These are phyloP conservation scores for Flagelloscypha sp. DNA, from an alignment of 768 basidiomycete species.

Conservation along the genomic window DNA sequence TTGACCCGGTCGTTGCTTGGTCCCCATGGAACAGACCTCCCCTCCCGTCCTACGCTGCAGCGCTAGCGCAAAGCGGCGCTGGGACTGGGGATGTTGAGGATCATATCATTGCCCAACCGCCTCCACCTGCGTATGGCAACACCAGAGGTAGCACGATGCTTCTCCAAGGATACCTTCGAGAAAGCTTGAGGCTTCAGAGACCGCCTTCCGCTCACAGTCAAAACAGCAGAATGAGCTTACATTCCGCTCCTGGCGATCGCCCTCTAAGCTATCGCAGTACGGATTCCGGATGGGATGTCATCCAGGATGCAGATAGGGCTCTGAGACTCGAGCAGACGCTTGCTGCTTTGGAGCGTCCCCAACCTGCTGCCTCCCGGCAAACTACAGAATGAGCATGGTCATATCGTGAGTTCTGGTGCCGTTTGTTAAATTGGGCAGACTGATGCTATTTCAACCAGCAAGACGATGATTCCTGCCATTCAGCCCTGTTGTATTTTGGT, in stretches of 20 bases:
- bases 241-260: constrained; percentile 26
- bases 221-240: constrained; percentile 17
- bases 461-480: too few relatives aligned
- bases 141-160: constrained; percentile 62
- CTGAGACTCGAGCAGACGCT: constrained; percentile 49
- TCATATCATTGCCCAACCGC: constrained; percentile 53
- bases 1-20: constrained; percentile 29
- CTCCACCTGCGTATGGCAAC: constrained; percentile 73
- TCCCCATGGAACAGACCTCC: constrained; percentile 69
- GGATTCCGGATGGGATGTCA: constrained; percentile 51
- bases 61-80: constrained; percentile 56
- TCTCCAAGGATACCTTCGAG: constrained; percentile 42
- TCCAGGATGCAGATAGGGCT: constrained; percentile 45
- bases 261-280: constrained; percentile 48
- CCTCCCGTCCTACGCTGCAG: constrained; percentile 63
- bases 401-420: too few relatives aligned
- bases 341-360: constrained; percentile 33
- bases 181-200: constrained; percentile 41
- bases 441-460: too few relatives aligned
- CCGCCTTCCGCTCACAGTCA: constrained; percentile 30
- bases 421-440: too few relatives aligned
- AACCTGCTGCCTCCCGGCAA: too few relatives aligned
- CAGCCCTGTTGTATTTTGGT: too few relatives aligned
- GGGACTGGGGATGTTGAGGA: constrained; percentile 76
- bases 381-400: too few relatives aligned